Base-by-base conservation (phyloP, 495 filamentous ascomycete genomes). In the Trypethelium eluteriae region DNA sequence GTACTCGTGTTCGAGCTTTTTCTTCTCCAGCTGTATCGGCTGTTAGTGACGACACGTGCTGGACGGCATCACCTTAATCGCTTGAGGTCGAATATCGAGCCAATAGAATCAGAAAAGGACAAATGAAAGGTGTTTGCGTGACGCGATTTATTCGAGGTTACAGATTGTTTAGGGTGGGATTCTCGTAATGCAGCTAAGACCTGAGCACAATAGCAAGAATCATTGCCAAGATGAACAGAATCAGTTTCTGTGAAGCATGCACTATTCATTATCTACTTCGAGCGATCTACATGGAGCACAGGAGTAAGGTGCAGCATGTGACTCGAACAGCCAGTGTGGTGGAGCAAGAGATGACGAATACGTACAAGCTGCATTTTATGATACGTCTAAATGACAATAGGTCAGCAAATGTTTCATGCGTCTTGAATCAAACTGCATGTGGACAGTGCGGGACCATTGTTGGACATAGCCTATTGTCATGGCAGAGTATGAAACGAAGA, bases 1-100 rank as follows among this genome's bases (percentile, higher is more conserved):
- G 65, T 80, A 80, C 76, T 97, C 92, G 74, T 93, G 90, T 73
- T 96, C 91, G 69, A 89, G 81, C 62, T 89, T 88, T 75, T 96
- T 96, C 77, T 92, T 95, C 76, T 97, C 94, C 72, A 96, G 83
- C 93, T 98, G 36, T 3, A 59, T 74, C 39, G 3, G 34, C 38
- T 18, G 64, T 62, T 59, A 62, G 63, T 53, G 39, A 65, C 7
- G 25, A 10, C 25, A 36, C 25, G 6, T 36, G 32, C 7, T 59
- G 32, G 25, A 25, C 25, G 25, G 25, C 25, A 25, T 25, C 25
- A 25, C 25, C 25, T 25, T 0, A 25, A 25, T 25, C 25, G 25
- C 25, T 25, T 25, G 25, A 25, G 25, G 25, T 25, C 25, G 25
- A 25, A 25, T 25, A 25, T 25, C 25, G 25, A 25, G 25, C 25